phyloP scores from a whole-genome alignment of 768 basidiomycete species.

The Candolleomyces eurysporus region DNA sequence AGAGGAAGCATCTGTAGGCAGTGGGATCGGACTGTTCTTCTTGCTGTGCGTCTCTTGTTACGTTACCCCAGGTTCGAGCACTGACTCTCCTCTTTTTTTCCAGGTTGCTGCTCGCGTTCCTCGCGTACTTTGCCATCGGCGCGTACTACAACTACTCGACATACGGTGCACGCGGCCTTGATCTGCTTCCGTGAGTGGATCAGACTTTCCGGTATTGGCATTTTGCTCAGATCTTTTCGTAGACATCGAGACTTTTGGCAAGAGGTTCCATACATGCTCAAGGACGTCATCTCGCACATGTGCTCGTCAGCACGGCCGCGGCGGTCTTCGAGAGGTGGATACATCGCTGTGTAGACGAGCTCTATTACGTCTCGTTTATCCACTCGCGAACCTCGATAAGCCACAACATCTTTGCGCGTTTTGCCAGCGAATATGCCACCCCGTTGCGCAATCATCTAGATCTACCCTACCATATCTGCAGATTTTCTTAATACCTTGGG shows the following conservation, averaged over 20 bases:
- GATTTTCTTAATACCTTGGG: neutral
- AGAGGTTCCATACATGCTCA: conserved; percentile 84
- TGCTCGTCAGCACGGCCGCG: conserved; percentile 72
- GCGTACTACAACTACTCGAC: conserved; percentile 87
- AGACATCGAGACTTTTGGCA: conserved; percentile 91
- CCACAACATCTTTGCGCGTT: neutral
- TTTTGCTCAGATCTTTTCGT: conserved; percentile 12
- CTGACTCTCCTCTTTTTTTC: neutral
- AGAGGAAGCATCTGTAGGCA: conserved; percentile 49
- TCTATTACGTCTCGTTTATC: no score
- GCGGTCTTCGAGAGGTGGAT: conserved; percentile 63
- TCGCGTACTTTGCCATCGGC: conserved; percentile 72
- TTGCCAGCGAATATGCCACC: no score
- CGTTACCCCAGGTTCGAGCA: neutral
- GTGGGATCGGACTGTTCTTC: conserved; percentile 88
- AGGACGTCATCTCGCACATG: conserved; percentile 74
- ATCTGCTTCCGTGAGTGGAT: conserved; percentile 75
- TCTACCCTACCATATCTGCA: neutral
- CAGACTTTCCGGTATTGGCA: neutral
- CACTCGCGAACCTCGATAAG: neutral
- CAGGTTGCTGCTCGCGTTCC: conserved; percentile 64
- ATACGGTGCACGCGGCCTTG: conserved; percentile 80
- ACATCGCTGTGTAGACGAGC: conserved; percentile 64
- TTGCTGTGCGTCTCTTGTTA: conserved; percentile 54
- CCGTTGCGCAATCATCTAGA: neutral